Evolutionary conservation across 2,329 filamentous ascomycete genomes (phyloP).

Genomic region (Alternaria ventricosa): DNA sequence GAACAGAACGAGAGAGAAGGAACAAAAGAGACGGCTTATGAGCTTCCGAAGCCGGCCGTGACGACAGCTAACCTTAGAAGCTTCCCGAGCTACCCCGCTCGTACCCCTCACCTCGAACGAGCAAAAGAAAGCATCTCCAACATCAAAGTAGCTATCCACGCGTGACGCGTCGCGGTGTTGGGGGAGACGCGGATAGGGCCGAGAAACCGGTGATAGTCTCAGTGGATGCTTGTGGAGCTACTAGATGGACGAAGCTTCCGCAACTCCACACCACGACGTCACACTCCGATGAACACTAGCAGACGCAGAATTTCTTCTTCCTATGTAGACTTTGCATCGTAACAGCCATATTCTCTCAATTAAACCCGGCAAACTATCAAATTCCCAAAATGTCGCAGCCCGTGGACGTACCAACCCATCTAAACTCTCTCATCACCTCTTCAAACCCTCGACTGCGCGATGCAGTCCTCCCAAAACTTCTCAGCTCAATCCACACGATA

Average conservation of each 20-base stretch:
- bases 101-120: background rate
- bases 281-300: constrained; percentile 4
- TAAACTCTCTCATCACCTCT: constrained; percentile 4
- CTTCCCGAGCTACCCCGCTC: constrained; percentile 5
- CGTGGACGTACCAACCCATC: constrained; percentile 5
- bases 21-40: background rate
- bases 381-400: constrained; percentile 2
- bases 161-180: background rate
- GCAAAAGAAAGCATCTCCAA: background rate
- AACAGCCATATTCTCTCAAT: background rate
- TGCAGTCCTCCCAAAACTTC: constrained; percentile 21
- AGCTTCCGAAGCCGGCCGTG: background rate
- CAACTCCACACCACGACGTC: constrained; percentile 17
- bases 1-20: background rate
- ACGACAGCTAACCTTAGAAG: background rate
- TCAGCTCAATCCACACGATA: constrained; percentile 23
- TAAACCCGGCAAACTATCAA: background rate
- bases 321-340: too few relatives aligned
- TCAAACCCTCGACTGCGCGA: constrained; percentile 11
- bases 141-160: background rate
- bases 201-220: background rate
- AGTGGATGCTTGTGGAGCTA: constrained; percentile 6
- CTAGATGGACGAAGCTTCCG: background rate
- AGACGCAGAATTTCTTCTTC: constrained; percentile 3
- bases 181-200: background rate